Percentiles rank a stretch among this genome's conserved stretches.
Evolutionary conservation across 352 stramenopile species (phyloP).

Genomic region (Phytophthora crassamura): DNA sequence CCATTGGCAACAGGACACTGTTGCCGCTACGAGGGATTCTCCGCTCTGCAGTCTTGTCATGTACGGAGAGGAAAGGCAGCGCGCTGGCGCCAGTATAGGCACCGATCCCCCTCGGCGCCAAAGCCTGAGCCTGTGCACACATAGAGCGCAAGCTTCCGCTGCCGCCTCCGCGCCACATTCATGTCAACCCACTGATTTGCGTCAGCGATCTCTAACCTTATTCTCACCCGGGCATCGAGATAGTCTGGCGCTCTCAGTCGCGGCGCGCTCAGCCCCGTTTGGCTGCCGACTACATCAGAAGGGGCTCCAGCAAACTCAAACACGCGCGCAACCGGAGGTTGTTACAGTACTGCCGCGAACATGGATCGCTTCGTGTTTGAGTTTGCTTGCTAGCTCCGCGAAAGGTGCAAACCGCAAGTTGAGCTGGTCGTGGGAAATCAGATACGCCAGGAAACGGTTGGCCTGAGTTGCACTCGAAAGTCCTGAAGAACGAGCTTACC

Average conservation of each 20-base stretch:
- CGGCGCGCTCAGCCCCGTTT: conserved; percentile 11
- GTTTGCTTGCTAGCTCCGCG: too few species aligned
- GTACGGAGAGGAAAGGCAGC: conserved; percentile 26
- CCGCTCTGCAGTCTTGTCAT: conserved; percentile 1
- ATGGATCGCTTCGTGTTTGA: too few species aligned
- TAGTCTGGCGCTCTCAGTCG: conserved; percentile 20
- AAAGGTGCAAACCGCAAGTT: too few species aligned
- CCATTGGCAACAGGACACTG: neutral
- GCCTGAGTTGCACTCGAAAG: too few species aligned
- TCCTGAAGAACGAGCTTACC: too few species aligned
- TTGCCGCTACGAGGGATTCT: too few species aligned
- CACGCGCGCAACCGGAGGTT: neutral
- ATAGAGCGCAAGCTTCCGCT: neutral
- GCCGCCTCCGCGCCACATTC: neutral
- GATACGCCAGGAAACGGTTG: too few species aligned
- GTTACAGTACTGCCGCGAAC: too few species aligned
- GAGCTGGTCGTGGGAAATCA: too few species aligned
- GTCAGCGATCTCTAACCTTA: conserved; percentile 20
- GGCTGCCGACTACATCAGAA: conserved; percentile 15
- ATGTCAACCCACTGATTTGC: conserved; percentile 29
- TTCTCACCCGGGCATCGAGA: conserved; percentile 20
- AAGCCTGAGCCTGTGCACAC: neutral
- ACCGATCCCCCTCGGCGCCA: conserved; percentile 1
- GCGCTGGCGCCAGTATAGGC: conserved; percentile 33
- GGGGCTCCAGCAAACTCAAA: neutral